Base-by-base conservation (phyloP, 208 protist genomes). In the Trypanosoma brucei region DNA sequence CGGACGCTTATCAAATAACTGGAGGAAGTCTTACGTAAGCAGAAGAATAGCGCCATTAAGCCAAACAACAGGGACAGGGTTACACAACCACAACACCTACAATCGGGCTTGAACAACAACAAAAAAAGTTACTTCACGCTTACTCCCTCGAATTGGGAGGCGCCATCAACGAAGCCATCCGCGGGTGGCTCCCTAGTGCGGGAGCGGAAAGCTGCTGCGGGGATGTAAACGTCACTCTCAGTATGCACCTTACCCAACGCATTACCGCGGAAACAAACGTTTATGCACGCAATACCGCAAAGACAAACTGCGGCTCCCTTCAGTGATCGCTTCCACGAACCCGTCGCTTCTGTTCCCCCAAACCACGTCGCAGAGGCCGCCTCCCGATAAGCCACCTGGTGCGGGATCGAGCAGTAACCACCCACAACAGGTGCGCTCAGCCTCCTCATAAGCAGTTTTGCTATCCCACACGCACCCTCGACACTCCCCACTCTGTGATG, bases 281-380 rank as follows among this genome's bases (percentile, higher is more conserved):
- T 94, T 6, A 94, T 76, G 9, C 78, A 62, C 13, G 65, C 81
- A 50, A 94, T 80, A 33, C 82, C 84, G 42, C 38, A 55, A 0
- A 91, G 45, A 59, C 78, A 83, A 0, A 75, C 33, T 4, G 81
- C 5, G 8, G 91, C 56, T 33, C 65, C 71, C 52, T 65, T 74
- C 35, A 76, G n/a, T 64, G 62, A 63, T 34, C 76, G 72, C n/a
- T 39, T 63, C 55, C 66, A 77, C 9, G 79, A 81, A 14, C 62
- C 42, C 22, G 46, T 42, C 3, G 57, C 39, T 2, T 50, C 52
- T 5, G 22, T n/a, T 11, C 39, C 57, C 40, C 72, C 78, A 57
- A 94, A 94, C 88, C 88, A 94, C 31, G 72, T 65, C 3, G 53
- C 42, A 14, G 76, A 75, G 2, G 81, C 88, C 2, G 75, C 82